Evolutionary conservation across 495 filamentous ascomycete genomes (phyloP).

Genomic region (Lophium mytilinum): DNA sequence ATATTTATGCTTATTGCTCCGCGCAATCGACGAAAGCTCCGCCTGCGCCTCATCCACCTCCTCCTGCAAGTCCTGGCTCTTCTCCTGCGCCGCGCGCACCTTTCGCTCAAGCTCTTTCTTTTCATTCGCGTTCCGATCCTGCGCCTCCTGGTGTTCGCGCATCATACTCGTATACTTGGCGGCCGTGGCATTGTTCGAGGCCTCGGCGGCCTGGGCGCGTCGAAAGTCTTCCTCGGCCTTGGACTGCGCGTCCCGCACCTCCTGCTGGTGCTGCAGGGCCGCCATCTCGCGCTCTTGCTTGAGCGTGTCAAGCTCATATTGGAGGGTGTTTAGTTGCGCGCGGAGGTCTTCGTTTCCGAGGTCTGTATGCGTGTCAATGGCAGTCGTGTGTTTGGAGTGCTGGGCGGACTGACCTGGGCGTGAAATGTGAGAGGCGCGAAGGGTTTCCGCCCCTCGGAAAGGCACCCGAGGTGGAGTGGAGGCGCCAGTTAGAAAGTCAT

Average conservation of each 20-base stretch:
- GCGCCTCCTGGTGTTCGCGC: slow-evolving; percentile 61
- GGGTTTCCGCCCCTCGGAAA: neutral
- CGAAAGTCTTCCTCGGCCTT: slow-evolving; percentile 78
- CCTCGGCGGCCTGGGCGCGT: slow-evolving; percentile 60
- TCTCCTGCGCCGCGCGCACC: slow-evolving; percentile 61
- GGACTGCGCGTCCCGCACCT: slow-evolving; percentile 63
- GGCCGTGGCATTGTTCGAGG: slow-evolving; percentile 55
- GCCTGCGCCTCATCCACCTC: slow-evolving; percentile 68
- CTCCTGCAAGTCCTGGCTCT: slow-evolving; percentile 63
- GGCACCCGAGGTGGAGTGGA: neutral
- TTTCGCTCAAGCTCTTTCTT: slow-evolving; percentile 64
- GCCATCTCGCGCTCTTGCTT: slow-evolving; percentile 81
- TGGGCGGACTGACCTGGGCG: neutral
- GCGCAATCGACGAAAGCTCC: slow-evolving; percentile 59
- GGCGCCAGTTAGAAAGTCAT: slow-evolving; percentile 1
- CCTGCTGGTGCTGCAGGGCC: slow-evolving; percentile 68
- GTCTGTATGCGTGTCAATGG: slow-evolving; percentile 22
- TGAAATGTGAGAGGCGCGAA: neutral
- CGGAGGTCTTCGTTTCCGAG: slow-evolving; percentile 56
- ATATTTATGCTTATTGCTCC: slow-evolving; percentile 60
- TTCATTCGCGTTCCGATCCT: slow-evolving; percentile 58
- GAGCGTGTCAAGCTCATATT: slow-evolving; percentile 62
- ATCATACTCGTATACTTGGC: slow-evolving; percentile 65
- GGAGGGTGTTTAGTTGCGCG: slow-evolving; percentile 57
- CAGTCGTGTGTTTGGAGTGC: slow-evolving; percentile 34